These are phyloP conservation scores for Diaporthe helianthi DNA, from an alignment of 2,329 filamentous ascomycete genomes.

Conservation along the genomic window DNA sequence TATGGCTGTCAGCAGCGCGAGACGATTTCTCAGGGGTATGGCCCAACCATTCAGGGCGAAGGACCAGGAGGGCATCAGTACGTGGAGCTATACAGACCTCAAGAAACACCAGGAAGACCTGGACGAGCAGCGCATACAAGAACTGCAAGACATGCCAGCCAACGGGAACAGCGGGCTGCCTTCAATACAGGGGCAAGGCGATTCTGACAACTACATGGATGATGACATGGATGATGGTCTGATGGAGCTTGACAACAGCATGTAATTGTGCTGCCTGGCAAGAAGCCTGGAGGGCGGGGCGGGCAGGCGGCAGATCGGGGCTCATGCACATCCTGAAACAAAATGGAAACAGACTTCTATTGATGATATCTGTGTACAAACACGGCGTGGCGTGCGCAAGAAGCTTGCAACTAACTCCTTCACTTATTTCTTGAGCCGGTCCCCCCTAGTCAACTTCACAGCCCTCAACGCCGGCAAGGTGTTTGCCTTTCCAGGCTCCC, in stretches of 20 bases:
- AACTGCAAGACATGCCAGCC: constrained; percentile 56
- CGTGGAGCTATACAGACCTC: constrained; percentile 85
- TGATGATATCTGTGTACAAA: not conserved
- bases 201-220: constrained; percentile 56
- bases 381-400: not conserved
- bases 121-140: constrained; percentile 71
- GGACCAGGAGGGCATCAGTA: constrained; percentile 91
- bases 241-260: constrained; percentile 52
- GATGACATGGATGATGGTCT: constrained; percentile 61
- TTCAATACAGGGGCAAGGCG: constrained; percentile 27
- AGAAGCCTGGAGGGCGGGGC: not conserved
- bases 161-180: constrained; percentile 7
- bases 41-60: constrained; percentile 84
- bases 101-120: constrained; percentile 78
- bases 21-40: constrained; percentile 90
- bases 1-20: constrained; percentile 88
- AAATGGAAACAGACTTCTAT: not conserved
- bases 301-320: not conserved
- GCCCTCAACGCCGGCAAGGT: constrained; percentile 66
- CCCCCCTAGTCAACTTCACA: constrained; percentile 56
- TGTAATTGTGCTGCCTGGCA: not conserved
- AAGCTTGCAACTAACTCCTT: not conserved
- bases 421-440: constrained; percentile 26
- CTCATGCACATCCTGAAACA: not conserved
- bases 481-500: constrained; percentile 70